These are phyloP conservation scores for Pyrrhoderma lamaoense DNA, from an alignment of 1,284 basidiomycete genomes.

Conservation along the genomic window DNA sequence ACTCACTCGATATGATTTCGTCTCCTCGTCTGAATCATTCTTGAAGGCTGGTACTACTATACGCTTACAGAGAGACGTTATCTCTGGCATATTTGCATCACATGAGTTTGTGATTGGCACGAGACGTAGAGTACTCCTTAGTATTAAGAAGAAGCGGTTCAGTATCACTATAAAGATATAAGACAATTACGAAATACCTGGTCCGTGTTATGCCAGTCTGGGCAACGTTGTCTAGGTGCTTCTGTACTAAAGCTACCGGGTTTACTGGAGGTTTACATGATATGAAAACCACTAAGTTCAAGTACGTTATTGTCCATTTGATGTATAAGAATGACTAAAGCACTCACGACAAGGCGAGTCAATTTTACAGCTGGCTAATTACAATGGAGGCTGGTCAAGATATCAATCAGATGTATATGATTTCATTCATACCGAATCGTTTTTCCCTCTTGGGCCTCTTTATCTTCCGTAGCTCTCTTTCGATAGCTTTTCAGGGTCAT, in stretches of 20 bases:
- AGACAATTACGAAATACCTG: constrained; percentile 36
- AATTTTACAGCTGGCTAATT: constrained; percentile 61
- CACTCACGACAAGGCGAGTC: constrained; percentile 66
- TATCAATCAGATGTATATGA: neutral
- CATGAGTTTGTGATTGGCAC: constrained; percentile 63
- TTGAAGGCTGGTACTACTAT: constrained; percentile 47
- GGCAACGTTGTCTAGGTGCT: constrained; percentile 55
- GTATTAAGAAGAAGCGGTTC: too few relatives aligned
- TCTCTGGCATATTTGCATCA: constrained; percentile 59
- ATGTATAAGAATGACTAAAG: constrained; percentile 14
- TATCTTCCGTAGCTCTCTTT: constrained; percentile 60
- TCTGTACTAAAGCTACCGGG: constrained; percentile 63
- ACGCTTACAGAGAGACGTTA: constrained; percentile 49
- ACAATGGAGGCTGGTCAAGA: neutral
- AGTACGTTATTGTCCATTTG: constrained; percentile 2
- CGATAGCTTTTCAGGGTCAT: constrained; percentile 62
- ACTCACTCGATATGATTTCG: constrained; percentile 37
- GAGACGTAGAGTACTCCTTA: constrained; percentile 60
- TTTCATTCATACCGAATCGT: constrained; percentile 49
- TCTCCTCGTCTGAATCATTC: constrained; percentile 26
- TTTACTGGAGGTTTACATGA: constrained; percentile 70
- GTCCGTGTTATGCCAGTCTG: constrained; percentile 58
- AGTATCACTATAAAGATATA: too few relatives aligned
- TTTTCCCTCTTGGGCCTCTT: constrained; percentile 56
- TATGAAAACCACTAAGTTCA: constrained; percentile 63